Percentiles rank a stretch among this genome's conserved stretches.
These are phyloP conservation scores for Mycena leptocephala DNA, from an alignment of 768 basidiomycete species.

Conservation along the genomic window DNA sequence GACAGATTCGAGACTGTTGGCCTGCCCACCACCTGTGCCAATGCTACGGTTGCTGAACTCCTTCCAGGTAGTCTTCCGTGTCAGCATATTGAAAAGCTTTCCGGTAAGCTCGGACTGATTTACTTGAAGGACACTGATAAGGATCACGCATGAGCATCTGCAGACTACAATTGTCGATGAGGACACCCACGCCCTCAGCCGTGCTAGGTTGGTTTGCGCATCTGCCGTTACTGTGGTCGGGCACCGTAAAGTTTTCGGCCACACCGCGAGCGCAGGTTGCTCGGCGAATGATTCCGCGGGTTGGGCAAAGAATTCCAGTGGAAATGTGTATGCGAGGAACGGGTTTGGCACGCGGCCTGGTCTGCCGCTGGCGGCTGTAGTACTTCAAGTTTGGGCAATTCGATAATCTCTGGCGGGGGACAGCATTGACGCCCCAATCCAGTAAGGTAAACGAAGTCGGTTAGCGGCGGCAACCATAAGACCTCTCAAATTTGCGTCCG, in stretches of 20 bases:
- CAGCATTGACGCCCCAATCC: slow-evolving; percentile 63
- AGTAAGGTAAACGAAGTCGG: slow-evolving; percentile 60
- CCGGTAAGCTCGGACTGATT: too few species aligned
- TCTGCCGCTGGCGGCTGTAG: slow-evolving; percentile 46
- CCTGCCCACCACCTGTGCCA: too few species aligned
- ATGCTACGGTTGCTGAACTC: too few species aligned
- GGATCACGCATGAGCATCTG: slow-evolving; percentile 58
- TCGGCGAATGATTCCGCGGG: slow-evolving; percentile 46
- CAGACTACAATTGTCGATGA: slow-evolving; percentile 32
- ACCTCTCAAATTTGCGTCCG: slow-evolving; percentile 40
- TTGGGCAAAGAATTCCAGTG: slow-evolving; percentile 47
- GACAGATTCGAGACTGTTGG: too few species aligned
- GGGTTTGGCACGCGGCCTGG: slow-evolving; percentile 50
- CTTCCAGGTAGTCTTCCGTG: too few species aligned
- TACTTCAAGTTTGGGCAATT: slow-evolving; percentile 50
- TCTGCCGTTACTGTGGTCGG: slow-evolving; percentile 40
- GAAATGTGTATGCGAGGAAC: slow-evolving; percentile 51
- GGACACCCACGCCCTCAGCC: slow-evolving; percentile 44
- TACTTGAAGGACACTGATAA: slow-evolving; percentile 53
- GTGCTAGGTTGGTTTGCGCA: slow-evolving; percentile 49
- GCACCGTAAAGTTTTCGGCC: slow-evolving; percentile 49
- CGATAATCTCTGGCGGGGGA: slow-evolving; percentile 58
- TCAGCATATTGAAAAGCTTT: too few species aligned
- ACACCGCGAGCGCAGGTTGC: too few species aligned
- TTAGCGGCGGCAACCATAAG: slow-evolving; percentile 46